phyloP scores from a whole-genome alignment of 1,139 yeast species.

The Scheffersomyces lignicola region DNA sequence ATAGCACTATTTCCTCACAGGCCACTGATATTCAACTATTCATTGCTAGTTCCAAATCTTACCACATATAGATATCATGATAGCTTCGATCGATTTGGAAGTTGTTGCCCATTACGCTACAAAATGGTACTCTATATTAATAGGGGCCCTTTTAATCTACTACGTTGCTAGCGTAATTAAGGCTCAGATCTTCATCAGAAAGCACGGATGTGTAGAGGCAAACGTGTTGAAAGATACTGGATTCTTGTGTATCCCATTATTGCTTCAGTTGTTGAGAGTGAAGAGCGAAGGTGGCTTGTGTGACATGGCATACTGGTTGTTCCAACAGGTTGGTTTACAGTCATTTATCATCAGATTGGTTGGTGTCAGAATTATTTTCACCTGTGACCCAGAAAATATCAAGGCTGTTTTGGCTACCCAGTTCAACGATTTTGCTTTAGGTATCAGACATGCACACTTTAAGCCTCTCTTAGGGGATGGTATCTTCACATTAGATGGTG shows the following conservation, averaged over 20 bases:
- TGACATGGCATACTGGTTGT: slow-evolving; percentile 18
- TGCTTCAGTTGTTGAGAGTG: slow-evolving; percentile 16
- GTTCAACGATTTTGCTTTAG: slow-evolving; percentile 53
- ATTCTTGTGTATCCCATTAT: slow-evolving; percentile 18
- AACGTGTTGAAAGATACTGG: slow-evolving; percentile 10
- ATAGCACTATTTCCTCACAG: no score
- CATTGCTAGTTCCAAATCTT: no score
- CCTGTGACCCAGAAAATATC: slow-evolving; percentile 33
- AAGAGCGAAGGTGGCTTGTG: slow-evolving; percentile 26
- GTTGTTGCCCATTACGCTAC: slow-evolving; percentile 11
- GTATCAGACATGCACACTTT: slow-evolving; percentile 44
- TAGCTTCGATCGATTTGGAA: neutral
- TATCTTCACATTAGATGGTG: slow-evolving; percentile 57
- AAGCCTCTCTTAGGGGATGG: slow-evolving; percentile 54
- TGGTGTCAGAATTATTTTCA: slow-evolving; percentile 18
- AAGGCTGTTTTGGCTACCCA: slow-evolving; percentile 42
- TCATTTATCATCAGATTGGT: slow-evolving; percentile 40
- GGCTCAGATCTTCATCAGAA: slow-evolving; percentile 9
- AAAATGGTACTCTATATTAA: slow-evolving; percentile 15
- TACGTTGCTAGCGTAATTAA: slow-evolving; percentile 4
- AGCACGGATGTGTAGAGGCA: slow-evolving; percentile 22
- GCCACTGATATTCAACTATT: no score
- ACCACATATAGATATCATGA: no score
- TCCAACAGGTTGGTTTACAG: slow-evolving; percentile 12
- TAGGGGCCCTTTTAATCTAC: slow-evolving; percentile 10